Base-by-base conservation (phyloP, 1,284 basidiomycete genomes). In the Abortiporus biennis region DNA sequence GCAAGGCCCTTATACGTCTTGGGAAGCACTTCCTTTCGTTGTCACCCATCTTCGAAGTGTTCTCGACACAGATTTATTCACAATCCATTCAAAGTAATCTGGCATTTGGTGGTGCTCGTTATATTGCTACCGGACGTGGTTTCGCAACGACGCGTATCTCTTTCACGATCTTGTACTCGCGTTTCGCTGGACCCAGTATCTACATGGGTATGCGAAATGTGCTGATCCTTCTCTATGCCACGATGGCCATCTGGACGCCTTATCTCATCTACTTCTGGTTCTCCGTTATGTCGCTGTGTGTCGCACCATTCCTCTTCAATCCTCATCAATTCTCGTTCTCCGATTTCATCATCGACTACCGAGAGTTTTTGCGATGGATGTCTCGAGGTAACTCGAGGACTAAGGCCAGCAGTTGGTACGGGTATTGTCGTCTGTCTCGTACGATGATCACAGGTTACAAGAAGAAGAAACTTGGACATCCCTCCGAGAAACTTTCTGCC, bases 391-490 rank as follows among this genome's bases (percentile, higher is more conserved):
- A 97, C 65, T 94, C 93, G 37, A 74, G 91, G 52, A 88, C 90
- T 15, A 94, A 96, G 62, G 87, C 89, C 44, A 97, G 94, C 68
- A 94, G 90, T 51, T 97, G 94, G 93, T 95, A 96, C 59, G 94
- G 94, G 2, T 97, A 97, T 66, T 97, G 93, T 62, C 87, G 93
- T 54, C 76, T 96, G 46, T 95, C 92, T 29, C 73, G 93, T 52
- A 97, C 94, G 9, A 86, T 92, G 76, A 93, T 97, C 54, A 97
- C 94, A 27, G 94, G 93, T 48, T 96, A 92, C 75, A 97, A 97
- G 81, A 91, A 95, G 74, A 97, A 97, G 76, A 87, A 92, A 58
- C 77, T 97, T 6, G 93, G 93, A 4, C 87, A 94, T 54, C 94
- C 94, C 4, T 95, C 92, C 1, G 93, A 97, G 66, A 96, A 96